Evolutionary conservation across 225 moss, liverwort and hornwort genomes (phyloP).

Genomic region (Takakia lepidozioides): DNA sequence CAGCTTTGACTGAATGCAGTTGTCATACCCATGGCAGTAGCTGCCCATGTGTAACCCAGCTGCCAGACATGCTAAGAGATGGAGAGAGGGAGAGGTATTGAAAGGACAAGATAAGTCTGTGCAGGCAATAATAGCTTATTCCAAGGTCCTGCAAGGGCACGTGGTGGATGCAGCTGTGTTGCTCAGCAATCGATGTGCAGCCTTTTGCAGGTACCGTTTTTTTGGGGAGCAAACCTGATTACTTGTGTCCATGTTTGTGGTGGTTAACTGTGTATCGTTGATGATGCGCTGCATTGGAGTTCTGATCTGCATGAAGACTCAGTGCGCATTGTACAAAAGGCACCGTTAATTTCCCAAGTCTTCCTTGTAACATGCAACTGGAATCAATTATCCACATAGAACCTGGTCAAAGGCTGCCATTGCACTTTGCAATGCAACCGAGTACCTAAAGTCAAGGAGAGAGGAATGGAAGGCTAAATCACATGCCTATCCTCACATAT

Average conservation of each 20-base stretch:
- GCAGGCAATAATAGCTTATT: slow-evolving; percentile 66
- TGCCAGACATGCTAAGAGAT: background rate
- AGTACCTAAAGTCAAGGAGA: too few species aligned
- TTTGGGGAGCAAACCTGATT: background rate
- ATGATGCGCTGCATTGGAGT: background rate
- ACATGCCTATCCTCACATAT: too few species aligned
- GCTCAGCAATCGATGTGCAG: slow-evolving; percentile 72
- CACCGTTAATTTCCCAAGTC: too few species aligned
- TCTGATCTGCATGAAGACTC: too few species aligned
- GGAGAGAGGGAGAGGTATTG: too few species aligned
- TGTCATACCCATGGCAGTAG: background rate
- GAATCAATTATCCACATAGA: too few species aligned
- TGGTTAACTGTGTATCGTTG: background rate
- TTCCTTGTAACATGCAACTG: too few species aligned
- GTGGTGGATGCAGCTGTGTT: slow-evolving; percentile 45
- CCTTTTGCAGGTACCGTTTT: slow-evolving; percentile 63
- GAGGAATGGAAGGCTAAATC: too few species aligned
- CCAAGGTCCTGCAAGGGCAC: slow-evolving; percentile 39
- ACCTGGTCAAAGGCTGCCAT: too few species aligned
- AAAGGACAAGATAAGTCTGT: too few species aligned
- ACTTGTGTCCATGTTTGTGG: background rate
- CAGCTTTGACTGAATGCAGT: background rate
- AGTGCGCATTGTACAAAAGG: too few species aligned
- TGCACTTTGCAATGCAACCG: too few species aligned
- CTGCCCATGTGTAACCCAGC: background rate